Base-by-base conservation (phyloP, 805 yeast genomes). In the Wickerhamiella dianesei region DNA sequence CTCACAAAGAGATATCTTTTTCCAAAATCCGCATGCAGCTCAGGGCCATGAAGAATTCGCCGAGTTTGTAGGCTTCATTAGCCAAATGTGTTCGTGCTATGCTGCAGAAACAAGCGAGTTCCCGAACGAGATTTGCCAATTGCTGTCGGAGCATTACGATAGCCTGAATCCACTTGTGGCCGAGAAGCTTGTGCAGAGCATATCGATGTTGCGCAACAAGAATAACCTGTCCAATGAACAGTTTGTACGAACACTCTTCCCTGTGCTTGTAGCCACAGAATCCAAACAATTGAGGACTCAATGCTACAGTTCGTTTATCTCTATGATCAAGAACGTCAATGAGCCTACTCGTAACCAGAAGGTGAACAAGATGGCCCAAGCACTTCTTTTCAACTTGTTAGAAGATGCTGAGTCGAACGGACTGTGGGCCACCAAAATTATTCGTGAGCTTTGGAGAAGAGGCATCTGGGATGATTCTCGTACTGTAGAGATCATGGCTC, bases 391-490 rank as follows among this genome's bases (percentile, higher is more conserved):
- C 71, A 85, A 84, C 56, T 69, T 89, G 53, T 68, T 92, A 41
- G 95, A 86, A 53, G 79, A 83, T 62, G 77, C 82, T 50, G 83
- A 79, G 54, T 74, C 85, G 37, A 84, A 82, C 57, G 96, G 96
- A 35, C 67, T 92, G 20, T 92, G 97, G 96, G 96, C 97, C 5
- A 84, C 96, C 2, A 88, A 86, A 59, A 68, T 92, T 48, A 87
- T 96, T 3, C 76, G 97, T 61, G 97, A 92, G 64, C 69, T 92
- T 44, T 92, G 99, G 99, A 76, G 95, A 69, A 75, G 97, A 61
- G 95, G 95, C 59, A 83, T 92, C 49, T 92, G 99, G 99, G 96
- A 87, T 63, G 99, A 92, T 63, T 76, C 95, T 0, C 73, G 96
- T 58, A 82, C 97, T 0, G 95, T 92, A n/a, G 98, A 92, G 64